Evolutionary conservation across 306 rosid species (phyloP).

Genomic region (Acacia acuminata): DNA sequence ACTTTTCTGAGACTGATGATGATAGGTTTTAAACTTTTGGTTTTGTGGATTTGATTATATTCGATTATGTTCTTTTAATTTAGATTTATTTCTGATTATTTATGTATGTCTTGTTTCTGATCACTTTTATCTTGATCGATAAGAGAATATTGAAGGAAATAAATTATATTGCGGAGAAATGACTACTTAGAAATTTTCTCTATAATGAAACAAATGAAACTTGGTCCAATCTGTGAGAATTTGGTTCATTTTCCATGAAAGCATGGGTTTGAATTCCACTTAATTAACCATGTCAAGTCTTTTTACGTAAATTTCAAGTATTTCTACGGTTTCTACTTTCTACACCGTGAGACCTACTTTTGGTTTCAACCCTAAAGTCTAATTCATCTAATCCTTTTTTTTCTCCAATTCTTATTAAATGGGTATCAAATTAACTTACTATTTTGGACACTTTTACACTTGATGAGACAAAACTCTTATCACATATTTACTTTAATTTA

Average conservation of each 20-base stretch:
- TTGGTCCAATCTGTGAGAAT: neutral
- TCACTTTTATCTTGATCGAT: neutral
- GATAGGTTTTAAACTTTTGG: neutral
- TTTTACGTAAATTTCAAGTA: neutral
- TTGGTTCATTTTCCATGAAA: neutral
- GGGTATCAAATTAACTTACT: neutral
- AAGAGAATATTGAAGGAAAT: neutral
- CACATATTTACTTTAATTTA: no score
- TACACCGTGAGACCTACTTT: neutral
- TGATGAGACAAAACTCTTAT: no score
- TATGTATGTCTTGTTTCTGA: neutral
- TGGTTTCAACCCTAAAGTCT: neutral
- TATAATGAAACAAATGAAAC: neutral
- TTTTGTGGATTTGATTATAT: slow-evolving; percentile 2
- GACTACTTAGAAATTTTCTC: neutral
- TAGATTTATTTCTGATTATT: neutral
- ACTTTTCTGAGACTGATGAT: neutral
- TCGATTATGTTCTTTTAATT: neutral
- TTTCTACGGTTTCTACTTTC: neutral
- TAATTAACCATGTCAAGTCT: neutral
- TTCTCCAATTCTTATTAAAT: neutral
- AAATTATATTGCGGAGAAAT: neutral
- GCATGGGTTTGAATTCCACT: neutral
- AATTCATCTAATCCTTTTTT: neutral
- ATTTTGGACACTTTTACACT: no score